phyloP scores from a whole-genome alignment of 2,329 filamentous ascomycete genomes.

The Pleoardoris graminearum region DNA sequence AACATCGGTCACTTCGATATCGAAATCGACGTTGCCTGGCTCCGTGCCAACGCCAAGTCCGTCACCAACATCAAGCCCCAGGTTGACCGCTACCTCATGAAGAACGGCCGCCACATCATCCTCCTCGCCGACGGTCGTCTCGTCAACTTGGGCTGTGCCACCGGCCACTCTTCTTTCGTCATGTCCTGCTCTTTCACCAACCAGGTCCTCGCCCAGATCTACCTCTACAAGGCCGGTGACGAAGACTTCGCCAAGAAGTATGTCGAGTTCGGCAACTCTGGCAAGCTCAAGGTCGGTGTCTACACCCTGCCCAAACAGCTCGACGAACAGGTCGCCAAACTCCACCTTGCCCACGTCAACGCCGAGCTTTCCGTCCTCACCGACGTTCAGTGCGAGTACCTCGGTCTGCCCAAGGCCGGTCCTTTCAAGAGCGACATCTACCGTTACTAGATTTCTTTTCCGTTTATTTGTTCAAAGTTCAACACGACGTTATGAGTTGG shows the following conservation, averaged over 20 bases:
- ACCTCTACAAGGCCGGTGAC: slow-evolving; percentile 93
- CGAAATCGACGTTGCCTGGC: slow-evolving; percentile 99
- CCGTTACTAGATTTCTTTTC: slow-evolving; percentile 47
- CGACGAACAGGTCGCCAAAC: slow-evolving; percentile 95
- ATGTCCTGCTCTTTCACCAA: slow-evolving; percentile 99
- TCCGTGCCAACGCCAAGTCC: slow-evolving; percentile 93
- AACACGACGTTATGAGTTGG: slow-evolving; percentile 63
- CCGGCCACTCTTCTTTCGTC: slow-evolving; percentile 98
- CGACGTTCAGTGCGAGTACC: slow-evolving; percentile 89
- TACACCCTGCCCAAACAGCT: slow-evolving; percentile 98
- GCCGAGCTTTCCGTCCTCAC: slow-evolving; percentile 89
- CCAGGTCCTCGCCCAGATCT: slow-evolving; percentile 99
- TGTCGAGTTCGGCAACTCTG: slow-evolving; percentile 89
- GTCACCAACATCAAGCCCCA: slow-evolving; percentile 99
- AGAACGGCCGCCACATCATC: slow-evolving; percentile 94
- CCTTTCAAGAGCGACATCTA: slow-evolving; percentile 97
- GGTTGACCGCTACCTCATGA: slow-evolving; percentile 96
- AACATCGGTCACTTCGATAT: slow-evolving; percentile 99
- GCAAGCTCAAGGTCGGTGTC: slow-evolving; percentile 88
- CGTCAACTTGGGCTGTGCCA: slow-evolving; percentile 98
- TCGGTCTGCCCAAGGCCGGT: slow-evolving; percentile 80
- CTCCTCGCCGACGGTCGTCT: slow-evolving; percentile 97
- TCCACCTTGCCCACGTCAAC: slow-evolving; percentile 92
- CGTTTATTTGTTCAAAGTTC: slow-evolving; percentile 45
- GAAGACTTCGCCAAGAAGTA: slow-evolving; percentile 89